These are phyloP conservation scores for Blastocystis sp. DNA, from an alignment of 352 stramenopile species.

Conservation along the genomic window DNA sequence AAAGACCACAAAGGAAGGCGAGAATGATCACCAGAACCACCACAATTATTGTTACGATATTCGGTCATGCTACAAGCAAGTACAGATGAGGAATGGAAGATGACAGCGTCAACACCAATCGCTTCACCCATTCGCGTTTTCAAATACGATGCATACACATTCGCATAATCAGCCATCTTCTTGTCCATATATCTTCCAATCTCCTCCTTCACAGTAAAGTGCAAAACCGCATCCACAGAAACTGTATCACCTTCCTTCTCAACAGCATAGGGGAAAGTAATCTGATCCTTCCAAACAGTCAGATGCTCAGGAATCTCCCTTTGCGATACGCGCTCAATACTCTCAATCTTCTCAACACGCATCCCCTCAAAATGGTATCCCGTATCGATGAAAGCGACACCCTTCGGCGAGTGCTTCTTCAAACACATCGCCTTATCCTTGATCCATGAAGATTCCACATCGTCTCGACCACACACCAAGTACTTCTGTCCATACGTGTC, in stretches of 20 bases:
- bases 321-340: background rate
- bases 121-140: background rate
- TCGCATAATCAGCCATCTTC: background rate
- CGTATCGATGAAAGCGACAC: background rate
- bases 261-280: background rate
- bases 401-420: background rate
- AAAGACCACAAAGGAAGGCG: background rate
- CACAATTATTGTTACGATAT: background rate
- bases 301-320: background rate
- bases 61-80: background rate
- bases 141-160: background rate
- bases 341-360: background rate
- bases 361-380: background rate
- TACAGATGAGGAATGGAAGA: background rate
- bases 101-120: background rate
- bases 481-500: background rate
- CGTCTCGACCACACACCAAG: background rate
- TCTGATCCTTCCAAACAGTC: background rate
- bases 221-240: background rate
- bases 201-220: background rate
- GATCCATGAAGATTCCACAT: background rate
- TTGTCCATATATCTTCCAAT: background rate
- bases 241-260: background rate
- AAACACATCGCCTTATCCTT: background rate
- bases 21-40: background rate